These are phyloP conservation scores for Rhizopus delemar DNA, from an alignment of 371 early-diverging fungal genomes.

Conservation along the genomic window DNA sequence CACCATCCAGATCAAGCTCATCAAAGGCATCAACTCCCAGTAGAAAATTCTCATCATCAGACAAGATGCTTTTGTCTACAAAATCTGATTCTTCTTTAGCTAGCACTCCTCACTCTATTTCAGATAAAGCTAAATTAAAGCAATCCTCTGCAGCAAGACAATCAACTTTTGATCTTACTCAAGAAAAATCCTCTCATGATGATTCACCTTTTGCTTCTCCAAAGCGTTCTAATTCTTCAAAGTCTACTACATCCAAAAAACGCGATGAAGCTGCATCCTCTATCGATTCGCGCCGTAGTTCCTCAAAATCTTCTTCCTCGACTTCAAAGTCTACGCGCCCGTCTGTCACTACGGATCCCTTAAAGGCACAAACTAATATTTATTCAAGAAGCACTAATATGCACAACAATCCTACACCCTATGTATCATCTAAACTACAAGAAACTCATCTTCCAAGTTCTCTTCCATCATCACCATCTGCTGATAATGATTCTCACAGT, in stretches of 20 bases:
- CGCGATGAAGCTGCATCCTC: neutral
- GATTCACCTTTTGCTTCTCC: too few relatives aligned
- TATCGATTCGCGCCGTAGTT: constrained; percentile 9
- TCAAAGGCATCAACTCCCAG: neutral
- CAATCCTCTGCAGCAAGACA: neutral
- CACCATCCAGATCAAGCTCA: neutral
- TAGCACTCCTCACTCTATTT: neutral
- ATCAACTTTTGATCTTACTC: neutral
- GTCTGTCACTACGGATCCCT: neutral
- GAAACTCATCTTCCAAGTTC: neutral
- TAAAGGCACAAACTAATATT: neutral
- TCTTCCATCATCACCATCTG: constrained; percentile 1
- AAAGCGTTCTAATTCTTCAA: neutral
- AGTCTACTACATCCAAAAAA: neutral
- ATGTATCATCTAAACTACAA: constrained; percentile 1
- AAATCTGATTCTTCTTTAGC: neutral
- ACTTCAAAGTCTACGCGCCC: neutral
- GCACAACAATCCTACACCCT: constrained; percentile 2
- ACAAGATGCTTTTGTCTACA: neutral
- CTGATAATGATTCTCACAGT: constrained; percentile 6
- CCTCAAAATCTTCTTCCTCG: constrained; percentile 2
- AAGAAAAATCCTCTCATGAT: too few relatives aligned
- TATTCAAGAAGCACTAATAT: constrained; percentile 1
- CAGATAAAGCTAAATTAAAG: neutral
- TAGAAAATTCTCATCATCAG: neutral